phyloP scores from a whole-genome alignment of 805 yeast genomes.

The Kluyveromyces siamensis region DNA sequence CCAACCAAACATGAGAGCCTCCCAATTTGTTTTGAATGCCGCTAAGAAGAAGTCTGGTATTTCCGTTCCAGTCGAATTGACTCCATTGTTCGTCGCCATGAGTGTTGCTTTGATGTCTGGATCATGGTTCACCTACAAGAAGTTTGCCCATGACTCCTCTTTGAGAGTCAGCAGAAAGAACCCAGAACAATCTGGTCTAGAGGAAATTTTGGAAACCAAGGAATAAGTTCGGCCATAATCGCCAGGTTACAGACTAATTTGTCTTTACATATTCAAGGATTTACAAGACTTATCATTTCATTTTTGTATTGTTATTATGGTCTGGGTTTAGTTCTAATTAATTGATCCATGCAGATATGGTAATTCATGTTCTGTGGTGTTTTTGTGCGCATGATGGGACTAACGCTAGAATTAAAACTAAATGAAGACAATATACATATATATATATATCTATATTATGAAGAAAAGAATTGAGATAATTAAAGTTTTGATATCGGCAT shows the following conservation, averaged over 20 bases:
- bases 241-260: background rate
- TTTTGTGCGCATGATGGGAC: background rate
- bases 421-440: background rate
- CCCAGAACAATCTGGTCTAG: conserved; percentile 33
- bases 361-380: background rate
- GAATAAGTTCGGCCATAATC: background rate
- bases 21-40: conserved; percentile 38
- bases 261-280: background rate
- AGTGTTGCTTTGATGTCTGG: conserved; percentile 45
- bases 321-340: background rate
- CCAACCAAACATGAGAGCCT: conserved; percentile 37
- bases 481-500: too few relatives aligned
- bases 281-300: background rate
- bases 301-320: background rate
- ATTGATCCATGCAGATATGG: background rate
- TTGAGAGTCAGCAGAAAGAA: conserved; percentile 40
- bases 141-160: conserved; percentile 39
- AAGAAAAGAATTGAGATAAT: background rate
- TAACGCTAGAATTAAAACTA: background rate
- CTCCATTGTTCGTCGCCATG: conserved; percentile 50
- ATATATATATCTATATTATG: background rate
- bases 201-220: conserved; percentile 18
- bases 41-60: conserved; percentile 33
- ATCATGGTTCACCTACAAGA: conserved; percentile 42
- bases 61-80: conserved; percentile 44